Evolutionary conservation across 148 eudicot genomes (phyloP).

Genomic region (Spergularia marina): DNA sequence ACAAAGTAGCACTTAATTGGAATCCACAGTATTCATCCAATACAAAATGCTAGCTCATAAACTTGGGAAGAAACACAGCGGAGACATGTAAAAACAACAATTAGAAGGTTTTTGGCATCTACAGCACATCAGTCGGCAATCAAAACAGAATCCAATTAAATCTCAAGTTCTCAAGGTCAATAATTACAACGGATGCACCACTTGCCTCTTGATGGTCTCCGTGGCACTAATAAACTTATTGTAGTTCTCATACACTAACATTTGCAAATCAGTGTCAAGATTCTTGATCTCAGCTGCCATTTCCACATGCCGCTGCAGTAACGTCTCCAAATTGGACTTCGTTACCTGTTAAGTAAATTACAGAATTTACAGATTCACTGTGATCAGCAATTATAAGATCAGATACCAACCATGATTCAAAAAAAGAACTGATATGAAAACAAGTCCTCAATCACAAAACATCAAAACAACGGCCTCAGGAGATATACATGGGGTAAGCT

Average conservation of each 20-base stretch:
- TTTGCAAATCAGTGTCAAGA: conserved; percentile 97
- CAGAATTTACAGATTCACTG: not conserved
- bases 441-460: not conserved
- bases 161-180: conserved; percentile 4
- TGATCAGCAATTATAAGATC: conserved; percentile 1
- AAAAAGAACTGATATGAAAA: not conserved
- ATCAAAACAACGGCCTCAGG: not conserved
- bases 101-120: not conserved
- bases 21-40: not conserved
- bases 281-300: conserved; percentile 99
- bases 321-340: conserved; percentile 79
- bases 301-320: conserved; percentile 95
- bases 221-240: conserved; percentile 99
- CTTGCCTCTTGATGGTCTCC: conserved; percentile 87
- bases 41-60: not conserved
- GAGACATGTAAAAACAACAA: not conserved
- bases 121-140: not conserved
- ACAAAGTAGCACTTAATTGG: not conserved
- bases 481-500: not conserved
- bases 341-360: conserved; percentile 52
- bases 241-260: conserved; percentile 97
- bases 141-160: not conserved
- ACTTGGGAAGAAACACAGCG: not conserved
- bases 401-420: not conserved
- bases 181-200: conserved; percentile 3